Conservation (phyloP, 2,329 filamentous ascomycete species). For the Paracoccidioides lutzii region DNA sequence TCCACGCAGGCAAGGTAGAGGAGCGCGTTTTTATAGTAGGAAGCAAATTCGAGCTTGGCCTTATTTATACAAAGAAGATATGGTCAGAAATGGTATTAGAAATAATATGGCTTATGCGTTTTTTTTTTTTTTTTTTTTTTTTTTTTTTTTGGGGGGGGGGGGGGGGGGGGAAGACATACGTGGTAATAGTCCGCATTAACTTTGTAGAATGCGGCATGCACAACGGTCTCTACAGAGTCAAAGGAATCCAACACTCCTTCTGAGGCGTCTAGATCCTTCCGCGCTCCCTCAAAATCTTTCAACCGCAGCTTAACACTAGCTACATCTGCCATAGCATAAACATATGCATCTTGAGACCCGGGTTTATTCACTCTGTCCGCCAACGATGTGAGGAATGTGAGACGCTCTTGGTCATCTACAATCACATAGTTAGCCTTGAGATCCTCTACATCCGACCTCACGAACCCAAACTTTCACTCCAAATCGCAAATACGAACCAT, state of each 20-base stretch:
- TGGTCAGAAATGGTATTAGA: not conserved
- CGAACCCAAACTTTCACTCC: constrained; percentile 1
- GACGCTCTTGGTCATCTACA: constrained; percentile 56
- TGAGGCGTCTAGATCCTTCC: constrained; percentile 73
- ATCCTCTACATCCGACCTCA: not conserved
- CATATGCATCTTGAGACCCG: constrained; percentile 86
- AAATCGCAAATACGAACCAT: constrained; percentile 13
- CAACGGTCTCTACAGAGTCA: constrained; percentile 87
- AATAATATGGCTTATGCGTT: not conserved
- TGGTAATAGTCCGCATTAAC: constrained; percentile 93
- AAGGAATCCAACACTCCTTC: constrained; percentile 82
- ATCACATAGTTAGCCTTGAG: not conserved
- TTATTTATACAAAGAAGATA: constrained; percentile 16
- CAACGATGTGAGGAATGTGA: constrained; percentile 71
- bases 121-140: no score
- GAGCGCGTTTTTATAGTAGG: constrained; percentile 94
- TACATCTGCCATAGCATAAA: constrained; percentile 84
- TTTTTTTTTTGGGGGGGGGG: no score
- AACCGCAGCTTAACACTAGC: constrained; percentile 76
- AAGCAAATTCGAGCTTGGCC: constrained; percentile 79
- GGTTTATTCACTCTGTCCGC: constrained; percentile 82
- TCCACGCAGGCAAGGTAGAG: constrained; percentile 96
- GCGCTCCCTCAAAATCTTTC: constrained; percentile 65
- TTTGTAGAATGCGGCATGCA: constrained; percentile 93
- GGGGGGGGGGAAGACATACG: constrained; percentile 36